A percentile compares a stretch with the other conserved stretches of the same genome.
These are phyloP conservation scores for Carnegiea gigantea DNA, from an alignment of 179 eudicot species.

Conservation along the genomic window DNA sequence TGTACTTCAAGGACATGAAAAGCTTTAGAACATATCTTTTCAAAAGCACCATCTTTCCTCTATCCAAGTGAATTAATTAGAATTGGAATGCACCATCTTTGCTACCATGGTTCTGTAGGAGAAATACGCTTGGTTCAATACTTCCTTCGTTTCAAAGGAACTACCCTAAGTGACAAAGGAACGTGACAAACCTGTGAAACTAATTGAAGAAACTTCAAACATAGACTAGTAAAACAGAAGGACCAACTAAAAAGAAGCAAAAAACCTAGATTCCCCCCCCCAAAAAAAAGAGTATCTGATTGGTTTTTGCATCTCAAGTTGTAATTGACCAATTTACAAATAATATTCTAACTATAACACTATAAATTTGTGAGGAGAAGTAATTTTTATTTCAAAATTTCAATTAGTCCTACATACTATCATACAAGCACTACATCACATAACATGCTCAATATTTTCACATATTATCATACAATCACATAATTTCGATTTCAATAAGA, in stretches of 20 bases:
- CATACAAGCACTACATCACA: too few species aligned
- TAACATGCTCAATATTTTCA: too few species aligned
- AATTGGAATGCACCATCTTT: neutral
- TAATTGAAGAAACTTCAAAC: neutral
- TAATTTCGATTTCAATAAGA: too few species aligned
- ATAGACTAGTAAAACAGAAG: neutral
- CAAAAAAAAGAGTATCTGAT: neutral
- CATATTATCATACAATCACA: too few species aligned
- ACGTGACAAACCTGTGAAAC: neutral
- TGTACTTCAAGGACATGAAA: conserved; percentile 67
- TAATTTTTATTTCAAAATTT: too few species aligned
- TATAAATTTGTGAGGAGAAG: too few species aligned
- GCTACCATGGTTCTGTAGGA: neutral
- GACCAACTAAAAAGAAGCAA: neutral
- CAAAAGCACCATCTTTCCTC: conserved; percentile 44
- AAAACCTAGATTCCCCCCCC: neutral
- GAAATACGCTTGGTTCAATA: neutral
- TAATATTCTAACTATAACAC: too few species aligned
- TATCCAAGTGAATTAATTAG: conserved; percentile 9
- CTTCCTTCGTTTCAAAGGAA: neutral
- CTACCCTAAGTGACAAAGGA: conserved; percentile 15
- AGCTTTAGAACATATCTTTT: conserved; percentile 62
- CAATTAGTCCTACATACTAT: too few species aligned
- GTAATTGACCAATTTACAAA: too few species aligned
- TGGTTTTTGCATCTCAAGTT: too few species aligned